Percentiles rank a stretch among this genome's conserved stretches.
Conservation (phyloP, 129 eudicot species). For the Flaveria brownii region DNA sequence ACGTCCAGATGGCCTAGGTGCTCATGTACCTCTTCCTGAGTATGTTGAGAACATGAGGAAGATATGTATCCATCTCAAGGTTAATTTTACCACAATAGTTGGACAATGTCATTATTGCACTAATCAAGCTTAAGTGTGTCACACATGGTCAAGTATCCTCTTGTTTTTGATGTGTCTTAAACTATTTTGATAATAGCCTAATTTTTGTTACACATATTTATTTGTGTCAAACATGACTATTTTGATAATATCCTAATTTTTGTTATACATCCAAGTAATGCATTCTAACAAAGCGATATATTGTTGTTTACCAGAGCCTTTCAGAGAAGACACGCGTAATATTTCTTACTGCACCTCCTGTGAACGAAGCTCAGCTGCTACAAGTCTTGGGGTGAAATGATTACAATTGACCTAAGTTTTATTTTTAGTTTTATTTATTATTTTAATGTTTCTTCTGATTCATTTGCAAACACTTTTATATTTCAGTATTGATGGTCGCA, state of each 20-base stretch:
- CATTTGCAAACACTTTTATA: not conserved
- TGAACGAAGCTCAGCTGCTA: slow-evolving; percentile 54
- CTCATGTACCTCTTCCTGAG: slow-evolving; percentile 80
- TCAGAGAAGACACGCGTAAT: slow-evolving; percentile 63
- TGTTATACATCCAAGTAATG: slow-evolving; percentile 17
- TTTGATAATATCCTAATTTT: no score
- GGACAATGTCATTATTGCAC: not conserved
- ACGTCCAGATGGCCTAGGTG: slow-evolving; percentile 54
- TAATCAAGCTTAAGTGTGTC: not conserved
- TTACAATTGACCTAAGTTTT: slow-evolving; percentile 8
- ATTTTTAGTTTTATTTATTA: not conserved
- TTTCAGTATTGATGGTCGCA: slow-evolving; percentile 46
- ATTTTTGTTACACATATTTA: no score
- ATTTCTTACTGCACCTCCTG: slow-evolving; percentile 68
- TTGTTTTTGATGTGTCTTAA: not conserved
- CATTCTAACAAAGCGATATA: not conserved
- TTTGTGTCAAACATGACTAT: not conserved
- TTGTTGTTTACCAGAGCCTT: slow-evolving; percentile 47
- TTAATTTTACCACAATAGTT: slow-evolving; percentile 18
- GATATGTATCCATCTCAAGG: slow-evolving; percentile 69
- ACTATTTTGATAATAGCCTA: no score
- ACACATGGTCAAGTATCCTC: not conserved
- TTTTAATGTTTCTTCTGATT: not conserved
- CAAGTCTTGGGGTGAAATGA: slow-evolving; percentile 45
- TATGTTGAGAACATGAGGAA: slow-evolving; percentile 75